These are phyloP conservation scores for Cymbidium sinense DNA, from an alignment of 106 monocot genomes.

Conservation along the genomic window DNA sequence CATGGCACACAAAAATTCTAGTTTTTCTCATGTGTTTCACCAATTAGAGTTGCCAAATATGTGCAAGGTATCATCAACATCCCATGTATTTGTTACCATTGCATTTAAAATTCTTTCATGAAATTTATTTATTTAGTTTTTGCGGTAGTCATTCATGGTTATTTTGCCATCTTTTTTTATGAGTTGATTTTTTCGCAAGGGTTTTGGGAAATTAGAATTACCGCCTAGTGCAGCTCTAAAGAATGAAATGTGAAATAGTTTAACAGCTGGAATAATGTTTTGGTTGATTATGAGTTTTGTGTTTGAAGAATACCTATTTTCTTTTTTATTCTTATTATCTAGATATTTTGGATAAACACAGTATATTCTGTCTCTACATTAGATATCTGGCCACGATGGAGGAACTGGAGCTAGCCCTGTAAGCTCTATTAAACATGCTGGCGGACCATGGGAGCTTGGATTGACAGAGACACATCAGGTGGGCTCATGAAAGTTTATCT, in stretches of 20 bases:
- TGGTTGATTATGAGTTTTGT: not conserved
- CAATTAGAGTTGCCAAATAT: too few relatives aligned
- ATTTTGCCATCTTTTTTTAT: too few relatives aligned
- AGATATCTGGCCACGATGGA: constrained; percentile 99
- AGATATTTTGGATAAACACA: not conserved
- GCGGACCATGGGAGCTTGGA: constrained; percentile 99
- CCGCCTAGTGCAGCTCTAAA: not conserved
- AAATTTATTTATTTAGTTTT: too few relatives aligned
- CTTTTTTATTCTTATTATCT: not conserved
- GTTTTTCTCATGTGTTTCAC: too few relatives aligned
- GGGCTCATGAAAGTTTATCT: too few relatives aligned
- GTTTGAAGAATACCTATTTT: too few relatives aligned
- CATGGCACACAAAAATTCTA: too few relatives aligned
- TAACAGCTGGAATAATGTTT: not conserved
- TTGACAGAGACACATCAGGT: constrained; percentile 95
- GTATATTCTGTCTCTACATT: not conserved
- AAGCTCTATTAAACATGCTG: constrained; percentile 99
- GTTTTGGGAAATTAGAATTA: not conserved
- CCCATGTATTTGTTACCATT: too few relatives aligned
- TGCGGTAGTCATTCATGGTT: too few relatives aligned
- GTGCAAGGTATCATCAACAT: too few relatives aligned
- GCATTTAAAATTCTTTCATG: too few relatives aligned
- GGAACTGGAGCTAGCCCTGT: constrained; percentile 99
- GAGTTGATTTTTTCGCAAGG: too few relatives aligned
- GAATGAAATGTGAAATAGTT: not conserved